phyloP scores from a whole-genome alignment of 495 filamentous ascomycete genomes.

The Neurospora intermedia region DNA sequence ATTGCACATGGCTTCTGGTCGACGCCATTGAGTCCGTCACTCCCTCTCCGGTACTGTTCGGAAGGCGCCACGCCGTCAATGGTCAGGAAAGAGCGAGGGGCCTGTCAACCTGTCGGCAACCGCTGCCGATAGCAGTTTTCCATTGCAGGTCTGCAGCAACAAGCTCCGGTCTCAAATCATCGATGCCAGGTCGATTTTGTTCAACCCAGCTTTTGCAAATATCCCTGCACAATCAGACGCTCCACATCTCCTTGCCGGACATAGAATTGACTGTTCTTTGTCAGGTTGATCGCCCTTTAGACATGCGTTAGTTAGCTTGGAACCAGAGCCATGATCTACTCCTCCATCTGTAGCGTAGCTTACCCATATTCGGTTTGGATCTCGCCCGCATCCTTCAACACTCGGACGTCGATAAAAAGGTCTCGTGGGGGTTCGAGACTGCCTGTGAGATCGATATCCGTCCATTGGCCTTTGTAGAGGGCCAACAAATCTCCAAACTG shows the following conservation, averaged over 20 bases:
- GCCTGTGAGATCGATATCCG: conserved; percentile 92
- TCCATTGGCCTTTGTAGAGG: conserved; percentile 98
- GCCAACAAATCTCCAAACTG: conserved; percentile 87
- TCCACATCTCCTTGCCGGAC: conserved; percentile 96
- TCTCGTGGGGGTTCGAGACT: conserved; percentile 90
- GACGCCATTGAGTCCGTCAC: neutral
- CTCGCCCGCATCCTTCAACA: conserved; percentile 94
- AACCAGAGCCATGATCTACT: neutral
- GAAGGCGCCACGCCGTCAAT: neutral
- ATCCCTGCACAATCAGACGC: conserved; percentile 90
- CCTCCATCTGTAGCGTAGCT: conserved; percentile 15
- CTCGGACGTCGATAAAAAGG: conserved; percentile 94
- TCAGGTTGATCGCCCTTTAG: conserved; percentile 80
- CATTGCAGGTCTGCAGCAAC: neutral
- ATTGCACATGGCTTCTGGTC: neutral
- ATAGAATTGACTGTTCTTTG: conserved; percentile 96
- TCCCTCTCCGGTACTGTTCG: neutral
- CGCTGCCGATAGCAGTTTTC: neutral
- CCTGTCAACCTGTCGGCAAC: neutral
- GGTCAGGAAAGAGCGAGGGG: neutral
- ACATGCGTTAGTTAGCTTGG: neutral
- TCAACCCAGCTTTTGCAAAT: conserved; percentile 85
- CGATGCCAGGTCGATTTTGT: neutral
- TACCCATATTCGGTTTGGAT: conserved; percentile 99
- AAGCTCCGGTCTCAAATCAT: neutral